Conservation (phyloP, 345 rosid species). For the Barbarea vulgaris region DNA sequence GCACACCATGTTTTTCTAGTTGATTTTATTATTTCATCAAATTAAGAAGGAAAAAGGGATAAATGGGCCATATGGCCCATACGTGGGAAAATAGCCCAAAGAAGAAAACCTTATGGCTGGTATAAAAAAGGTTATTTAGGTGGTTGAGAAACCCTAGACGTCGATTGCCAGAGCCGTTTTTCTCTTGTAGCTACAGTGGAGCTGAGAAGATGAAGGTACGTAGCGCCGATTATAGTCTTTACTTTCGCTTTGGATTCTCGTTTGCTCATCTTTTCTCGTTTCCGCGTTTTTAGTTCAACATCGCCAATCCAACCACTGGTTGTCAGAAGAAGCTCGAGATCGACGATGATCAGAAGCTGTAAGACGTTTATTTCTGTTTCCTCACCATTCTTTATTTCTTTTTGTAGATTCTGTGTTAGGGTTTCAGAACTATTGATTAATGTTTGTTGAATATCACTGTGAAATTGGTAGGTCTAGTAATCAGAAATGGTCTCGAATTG, state of each 20-base stretch:
- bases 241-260: not conserved
- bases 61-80: not conserved
- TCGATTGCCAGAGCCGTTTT: conserved; percentile 11
- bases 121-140: not conserved
- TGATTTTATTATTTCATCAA: not conserved
- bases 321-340: conserved; percentile 63
- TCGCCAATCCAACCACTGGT: conserved; percentile 56
- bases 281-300: conserved; percentile 45
- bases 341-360: conserved; percentile 59
- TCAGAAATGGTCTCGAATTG: not conserved
- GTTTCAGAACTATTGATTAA: not conserved
- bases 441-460: not conserved
- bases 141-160: conserved; percentile 12
- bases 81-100: not conserved
- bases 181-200: not conserved
- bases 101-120: not conserved
- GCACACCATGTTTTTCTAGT: not conserved
- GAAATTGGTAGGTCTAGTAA: not conserved
- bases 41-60: not conserved
- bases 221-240: not conserved
- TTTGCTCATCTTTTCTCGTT: not conserved
- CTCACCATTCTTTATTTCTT: not conserved
- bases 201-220: conserved; percentile 36
- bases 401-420: not conserved
- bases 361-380: conserved; percentile 1